Evolutionary conservation across 148 eudicot species (phyloP), one percentile per base, ranked within the genome.

Genomic region (Rhododendron simsii): DNA sequence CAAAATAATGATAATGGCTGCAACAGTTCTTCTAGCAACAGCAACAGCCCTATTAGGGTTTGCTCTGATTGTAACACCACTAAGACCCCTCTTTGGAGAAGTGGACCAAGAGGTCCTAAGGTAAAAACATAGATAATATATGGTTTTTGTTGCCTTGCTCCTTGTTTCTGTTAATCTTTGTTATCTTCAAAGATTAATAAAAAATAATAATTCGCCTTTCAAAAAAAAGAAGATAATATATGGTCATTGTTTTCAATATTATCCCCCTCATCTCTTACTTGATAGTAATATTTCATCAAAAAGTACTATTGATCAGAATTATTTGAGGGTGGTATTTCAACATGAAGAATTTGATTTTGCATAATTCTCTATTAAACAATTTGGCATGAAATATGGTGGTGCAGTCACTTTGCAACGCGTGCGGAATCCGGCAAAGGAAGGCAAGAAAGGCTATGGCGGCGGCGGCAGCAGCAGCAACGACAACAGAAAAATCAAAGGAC

Each of bases 91-190:
- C 94, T 94, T 83, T 94, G 95, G 98, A 91, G 98, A 86, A 91
- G 98, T 92, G 98, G 98, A 37, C 98, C 98, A n/a, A 88, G 84
- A 89, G 98, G 98, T 80, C 98, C 98, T 81, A 94, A 94, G 98
- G 98, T 93, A 92, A 51, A 69, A 2, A 21, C 33, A 59, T 48
- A 59, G 2, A 59, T 59, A 18, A 5, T 1, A 5, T 20, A 59
- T 20, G 23, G n/a, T 5, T 20, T 20, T 59, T 59, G n/a, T 65
- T 41, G 8, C 45, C 7, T 6, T 41, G 8, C 45, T 41, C 45
- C 45, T 41, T 41, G 45, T 41, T 41, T 0, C 7, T 41, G 45
- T 6, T 41, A 41, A 7, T 41, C 45, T 41, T 41, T 41, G 44
- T 41, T 41, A 41, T 6, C 45, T 41, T 41, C 7, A 41, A 41